A percentile compares a stretch with the other conserved stretches of the same genome.
These are phyloP conservation scores for Gastrodia elata DNA, from an alignment of 106 monocot genomes.

Conservation along the genomic window DNA sequence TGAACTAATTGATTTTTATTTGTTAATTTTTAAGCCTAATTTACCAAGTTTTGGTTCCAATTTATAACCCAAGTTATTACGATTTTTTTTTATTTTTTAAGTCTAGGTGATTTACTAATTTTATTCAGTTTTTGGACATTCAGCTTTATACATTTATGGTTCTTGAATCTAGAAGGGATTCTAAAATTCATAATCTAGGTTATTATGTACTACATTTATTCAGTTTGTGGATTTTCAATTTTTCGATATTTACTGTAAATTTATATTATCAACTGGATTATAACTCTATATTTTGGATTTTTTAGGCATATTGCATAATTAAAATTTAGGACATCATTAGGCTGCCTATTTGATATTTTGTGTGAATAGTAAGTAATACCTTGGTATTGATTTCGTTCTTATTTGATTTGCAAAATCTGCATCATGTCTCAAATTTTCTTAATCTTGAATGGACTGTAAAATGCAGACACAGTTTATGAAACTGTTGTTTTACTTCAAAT, in stretches of 20 bases:
- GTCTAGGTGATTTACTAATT: neutral
- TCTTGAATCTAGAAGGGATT: neutral
- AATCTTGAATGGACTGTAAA: neutral
- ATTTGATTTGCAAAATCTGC: neutral
- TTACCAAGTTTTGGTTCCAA: neutral
- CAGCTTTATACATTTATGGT: neutral
- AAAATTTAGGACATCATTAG: neutral
- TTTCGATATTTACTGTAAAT: neutral
- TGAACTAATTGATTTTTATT: neutral
- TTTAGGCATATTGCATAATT: neutral
- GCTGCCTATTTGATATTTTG: neutral
- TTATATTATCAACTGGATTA: neutral
- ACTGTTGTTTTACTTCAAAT: neutral
- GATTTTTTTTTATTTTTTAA: neutral
- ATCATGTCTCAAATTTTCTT: neutral
- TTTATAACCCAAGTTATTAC: neutral
- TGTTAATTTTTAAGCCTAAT: neutral
- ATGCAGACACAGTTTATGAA: neutral
- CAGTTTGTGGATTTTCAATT: too few relatives aligned
- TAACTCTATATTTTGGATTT: neutral
- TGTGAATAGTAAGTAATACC: neutral
- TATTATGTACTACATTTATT: too few relatives aligned
- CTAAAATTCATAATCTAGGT: neutral
- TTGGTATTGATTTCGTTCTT: neutral
- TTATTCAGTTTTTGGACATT: neutral